phyloP scores from a whole-genome alignment of 2,329 filamentous ascomycete genomes.

The Scortechinia acanthostroma region DNA sequence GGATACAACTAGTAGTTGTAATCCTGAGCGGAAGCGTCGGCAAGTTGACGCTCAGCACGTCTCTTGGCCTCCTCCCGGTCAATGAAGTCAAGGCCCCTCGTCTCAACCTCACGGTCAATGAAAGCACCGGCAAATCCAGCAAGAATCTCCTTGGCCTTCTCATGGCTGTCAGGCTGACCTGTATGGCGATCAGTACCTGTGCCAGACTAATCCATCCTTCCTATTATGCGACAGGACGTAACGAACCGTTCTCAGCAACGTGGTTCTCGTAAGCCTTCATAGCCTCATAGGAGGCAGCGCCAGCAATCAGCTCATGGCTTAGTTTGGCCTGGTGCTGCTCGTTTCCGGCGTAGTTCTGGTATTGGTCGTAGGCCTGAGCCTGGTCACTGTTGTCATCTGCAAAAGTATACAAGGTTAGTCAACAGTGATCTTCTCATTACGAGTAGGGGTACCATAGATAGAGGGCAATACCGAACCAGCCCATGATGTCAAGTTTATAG shows the following conservation, averaged over 20 bases:
- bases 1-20: too few relatives aligned
- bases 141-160: conserved; percentile 3
- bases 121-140: conserved; percentile 2
- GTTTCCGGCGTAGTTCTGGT: background rate
- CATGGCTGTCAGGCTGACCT: conserved; percentile 2
- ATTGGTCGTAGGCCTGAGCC: background rate
- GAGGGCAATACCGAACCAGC: too few relatives aligned
- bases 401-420: too few relatives aligned
- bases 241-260: background rate
- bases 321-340: background rate
- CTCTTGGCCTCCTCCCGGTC: conserved; percentile 3
- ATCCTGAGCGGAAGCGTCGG: too few relatives aligned
- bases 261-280: conserved; percentile 2
- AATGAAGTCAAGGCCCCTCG: conserved; percentile 3
- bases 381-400: too few relatives aligned
- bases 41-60: too few relatives aligned
- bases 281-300: conserved; percentile 3
- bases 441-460: too few relatives aligned
- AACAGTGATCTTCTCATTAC: too few relatives aligned
- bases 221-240: too few relatives aligned
- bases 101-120: conserved; percentile 2
- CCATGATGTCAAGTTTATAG: too few relatives aligned
- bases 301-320: conserved; percentile 2
- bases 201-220: too few relatives aligned
- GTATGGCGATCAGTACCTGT: too few relatives aligned